phyloP scores from a whole-genome alignment of 192 early-diverging fungal genomes.

The Coemansia sp. region DNA sequence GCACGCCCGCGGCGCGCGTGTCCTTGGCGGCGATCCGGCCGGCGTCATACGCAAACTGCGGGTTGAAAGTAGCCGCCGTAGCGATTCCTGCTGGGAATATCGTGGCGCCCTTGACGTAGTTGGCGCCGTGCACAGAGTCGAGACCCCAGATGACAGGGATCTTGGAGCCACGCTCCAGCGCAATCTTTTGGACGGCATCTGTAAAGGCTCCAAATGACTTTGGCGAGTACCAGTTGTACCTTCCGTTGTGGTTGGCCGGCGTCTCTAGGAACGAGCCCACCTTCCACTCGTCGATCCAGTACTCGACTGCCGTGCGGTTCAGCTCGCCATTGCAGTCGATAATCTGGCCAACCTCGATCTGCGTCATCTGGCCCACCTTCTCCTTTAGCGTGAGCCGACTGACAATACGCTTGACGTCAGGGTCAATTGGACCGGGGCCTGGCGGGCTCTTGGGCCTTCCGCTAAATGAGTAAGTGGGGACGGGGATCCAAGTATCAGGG shows the following conservation, averaged over 20 bases:
- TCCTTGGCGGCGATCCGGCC: constrained; percentile 65
- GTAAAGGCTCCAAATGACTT: constrained; percentile 53
- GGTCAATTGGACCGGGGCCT: constrained; percentile 40
- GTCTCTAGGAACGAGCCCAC: constrained; percentile 66
- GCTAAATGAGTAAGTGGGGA: constrained; percentile 11
- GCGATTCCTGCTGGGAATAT: constrained; percentile 63
- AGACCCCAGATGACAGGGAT: constrained; percentile 67
- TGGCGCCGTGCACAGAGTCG: constrained; percentile 66
- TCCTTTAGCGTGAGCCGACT: constrained; percentile 52
- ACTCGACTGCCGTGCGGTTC: constrained; percentile 54
- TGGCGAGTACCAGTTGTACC: constrained; percentile 56
- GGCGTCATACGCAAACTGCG: constrained; percentile 56
- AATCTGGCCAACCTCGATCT: constrained; percentile 60
- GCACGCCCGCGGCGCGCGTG: constrained; percentile 61
- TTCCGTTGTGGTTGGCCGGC: constrained; percentile 57
- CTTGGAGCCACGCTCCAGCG: constrained; percentile 43
- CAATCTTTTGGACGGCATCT: constrained; percentile 58
- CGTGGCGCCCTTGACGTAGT: constrained; percentile 61
- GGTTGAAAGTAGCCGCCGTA: constrained; percentile 62
- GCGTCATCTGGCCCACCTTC: constrained; percentile 68
- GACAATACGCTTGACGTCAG: constrained; percentile 52
- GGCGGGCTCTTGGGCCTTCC: not conserved
- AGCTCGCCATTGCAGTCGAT: constrained; percentile 56
- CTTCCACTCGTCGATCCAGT: constrained; percentile 59
- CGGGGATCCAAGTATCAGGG: constrained; percentile 7